A percentile compares a stretch with the other conserved stretches of the same genome.
Evolutionary conservation across 192 early-diverging fungal genomes (phyloP).

Genomic region (Physocladia obscura): DNA sequence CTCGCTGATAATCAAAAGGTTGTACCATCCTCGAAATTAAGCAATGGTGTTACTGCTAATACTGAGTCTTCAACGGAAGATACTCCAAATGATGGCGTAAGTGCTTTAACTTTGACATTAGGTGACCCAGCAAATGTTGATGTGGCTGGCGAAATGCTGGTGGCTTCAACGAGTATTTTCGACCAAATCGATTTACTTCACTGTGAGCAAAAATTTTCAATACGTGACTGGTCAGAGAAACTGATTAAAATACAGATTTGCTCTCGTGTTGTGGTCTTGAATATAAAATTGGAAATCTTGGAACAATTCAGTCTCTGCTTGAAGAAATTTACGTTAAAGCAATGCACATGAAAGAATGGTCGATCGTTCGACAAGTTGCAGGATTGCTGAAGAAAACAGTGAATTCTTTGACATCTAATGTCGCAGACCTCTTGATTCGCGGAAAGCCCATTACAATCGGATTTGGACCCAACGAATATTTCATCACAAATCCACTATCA

Average conservation of each 20-base stretch:
- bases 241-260: constrained; percentile 41
- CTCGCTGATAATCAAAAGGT: not conserved
- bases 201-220: constrained; percentile 33
- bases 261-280: constrained; percentile 65
- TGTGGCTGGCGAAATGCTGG: constrained; percentile 60
- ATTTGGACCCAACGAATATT: constrained; percentile 62
- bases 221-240: not conserved
- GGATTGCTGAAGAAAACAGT: constrained; percentile 74
- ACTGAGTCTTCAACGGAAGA: not conserved
- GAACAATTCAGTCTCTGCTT: constrained; percentile 60
- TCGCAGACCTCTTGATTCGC: constrained; percentile 76
- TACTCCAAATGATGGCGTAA: not conserved
- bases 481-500: constrained; percentile 69
- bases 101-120: constrained; percentile 62
- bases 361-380: constrained; percentile 78
- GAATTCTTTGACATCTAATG: constrained; percentile 73
- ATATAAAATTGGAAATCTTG: constrained; percentile 47
- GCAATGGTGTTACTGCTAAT: too few relatives aligned
- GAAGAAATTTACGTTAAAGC: constrained; percentile 84
- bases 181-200: constrained; percentile 82
- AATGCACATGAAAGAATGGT: constrained; percentile 71
- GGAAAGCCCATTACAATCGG: constrained; percentile 78
- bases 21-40: not conserved
- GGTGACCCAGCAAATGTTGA: constrained; percentile 61
- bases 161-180: constrained; percentile 67